Evolutionary conservation across 2,329 filamentous ascomycete genomes (phyloP).

Genomic region (Diaporthe sp.): DNA sequence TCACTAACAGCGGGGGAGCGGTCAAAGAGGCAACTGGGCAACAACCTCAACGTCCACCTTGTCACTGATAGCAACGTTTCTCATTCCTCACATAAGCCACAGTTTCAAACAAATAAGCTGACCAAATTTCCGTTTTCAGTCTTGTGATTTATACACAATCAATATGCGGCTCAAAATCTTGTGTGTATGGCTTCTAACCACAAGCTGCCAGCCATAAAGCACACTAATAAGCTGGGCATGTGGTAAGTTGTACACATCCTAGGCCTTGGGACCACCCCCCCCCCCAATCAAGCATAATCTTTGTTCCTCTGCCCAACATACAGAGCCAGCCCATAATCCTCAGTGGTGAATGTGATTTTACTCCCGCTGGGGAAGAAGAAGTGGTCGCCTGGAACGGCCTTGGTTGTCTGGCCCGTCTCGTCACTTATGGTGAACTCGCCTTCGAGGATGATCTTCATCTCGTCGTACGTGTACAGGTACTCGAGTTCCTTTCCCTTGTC

Average conservation of each 20-base stretch:
- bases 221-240: neutral
- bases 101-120: neutral
- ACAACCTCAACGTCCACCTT: neutral
- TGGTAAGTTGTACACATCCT: neutral
- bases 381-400: constrained; percentile 73
- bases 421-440: constrained; percentile 76
- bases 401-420: constrained; percentile 71
- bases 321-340: constrained; percentile 73
- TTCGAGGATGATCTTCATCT: constrained; percentile 82
- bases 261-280: too few relatives aligned
- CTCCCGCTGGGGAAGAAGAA: constrained; percentile 78
- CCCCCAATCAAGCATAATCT: constrained; percentile 46
- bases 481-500: constrained; percentile 77
- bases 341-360: constrained; percentile 76
- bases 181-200: neutral
- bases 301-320: constrained; percentile 61
- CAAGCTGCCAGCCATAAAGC: neutral
- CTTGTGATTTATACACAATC: neutral
- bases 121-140: neutral
- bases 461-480: constrained; percentile 77
- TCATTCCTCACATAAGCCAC: neutral
- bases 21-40: neutral
- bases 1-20: neutral
- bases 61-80: neutral
- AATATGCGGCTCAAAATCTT: too few relatives aligned